phyloP scores from a whole-genome alignment of 257 asterid genomes.

The Forsythia viridissima region DNA sequence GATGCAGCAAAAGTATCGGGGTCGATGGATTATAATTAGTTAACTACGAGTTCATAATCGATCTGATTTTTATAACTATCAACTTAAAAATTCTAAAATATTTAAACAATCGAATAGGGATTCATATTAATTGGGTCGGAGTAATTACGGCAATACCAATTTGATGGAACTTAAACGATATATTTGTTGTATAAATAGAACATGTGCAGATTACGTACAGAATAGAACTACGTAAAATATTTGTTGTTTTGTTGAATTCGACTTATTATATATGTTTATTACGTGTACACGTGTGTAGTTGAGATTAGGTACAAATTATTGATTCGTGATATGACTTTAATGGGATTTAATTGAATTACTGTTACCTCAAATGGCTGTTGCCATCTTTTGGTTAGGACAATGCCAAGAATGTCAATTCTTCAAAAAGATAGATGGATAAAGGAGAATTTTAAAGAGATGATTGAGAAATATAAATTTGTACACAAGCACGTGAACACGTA shows the following conservation, averaged over 20 bases:
- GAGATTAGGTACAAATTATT: neutral
- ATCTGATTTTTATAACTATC: too few relatives aligned
- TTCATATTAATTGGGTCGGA: too few relatives aligned
- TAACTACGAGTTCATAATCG: too few relatives aligned
- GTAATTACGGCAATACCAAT: too few relatives aligned
- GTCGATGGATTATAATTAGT: too few relatives aligned
- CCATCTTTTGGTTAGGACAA: slow-evolving; percentile 36
- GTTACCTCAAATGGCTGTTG: slow-evolving; percentile 25
- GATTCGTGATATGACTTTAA: neutral
- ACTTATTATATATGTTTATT: neutral
- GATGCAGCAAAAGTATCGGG: too few relatives aligned
- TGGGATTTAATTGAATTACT: slow-evolving; percentile 7
- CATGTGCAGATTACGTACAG: neutral
- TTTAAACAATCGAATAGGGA: too few relatives aligned
- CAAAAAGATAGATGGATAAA: slow-evolving; percentile 40
- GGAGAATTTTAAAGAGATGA: slow-evolving; percentile 25
- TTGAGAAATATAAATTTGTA: too few relatives aligned
- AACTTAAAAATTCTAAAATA: too few relatives aligned
- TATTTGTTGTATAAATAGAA: too few relatives aligned
- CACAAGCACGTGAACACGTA: neutral
- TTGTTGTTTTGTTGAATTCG: too few relatives aligned
- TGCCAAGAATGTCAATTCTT: slow-evolving; percentile 49
- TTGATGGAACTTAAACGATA: too few relatives aligned
- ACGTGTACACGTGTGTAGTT: slow-evolving; percentile 32
- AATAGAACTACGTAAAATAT: neutral